These are phyloP conservation scores for Exophiala sp. DNA, from an alignment of 2,329 filamentous ascomycete genomes.

Conservation along the genomic window DNA sequence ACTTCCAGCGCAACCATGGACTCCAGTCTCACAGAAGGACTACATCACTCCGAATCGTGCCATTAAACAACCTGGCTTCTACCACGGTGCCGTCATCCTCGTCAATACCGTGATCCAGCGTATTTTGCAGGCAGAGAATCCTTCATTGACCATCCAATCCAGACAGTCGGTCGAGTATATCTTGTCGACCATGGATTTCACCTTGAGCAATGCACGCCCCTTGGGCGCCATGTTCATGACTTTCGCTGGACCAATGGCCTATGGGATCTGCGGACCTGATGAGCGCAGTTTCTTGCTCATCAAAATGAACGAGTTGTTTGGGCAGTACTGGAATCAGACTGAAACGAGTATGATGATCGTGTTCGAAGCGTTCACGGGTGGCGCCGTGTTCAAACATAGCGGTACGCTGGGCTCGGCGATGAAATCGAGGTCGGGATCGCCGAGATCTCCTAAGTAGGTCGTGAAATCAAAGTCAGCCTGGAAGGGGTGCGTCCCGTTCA, in stretches of 20 bases:
- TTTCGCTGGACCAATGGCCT: conserved; percentile 4
- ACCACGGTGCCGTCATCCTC: conserved; percentile 1
- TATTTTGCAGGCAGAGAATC: neutral
- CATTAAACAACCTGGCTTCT: conserved; percentile 4
- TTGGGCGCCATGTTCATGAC: conserved; percentile 9
- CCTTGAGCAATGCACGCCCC: neutral
- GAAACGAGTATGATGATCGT: neutral
- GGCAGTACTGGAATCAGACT: neutral
- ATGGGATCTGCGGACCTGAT: neutral
- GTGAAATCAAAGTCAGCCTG: no score
- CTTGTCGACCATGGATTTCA: conserved; percentile 3
- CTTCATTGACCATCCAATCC: conserved; percentile 1
- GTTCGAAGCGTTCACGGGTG: neutral
- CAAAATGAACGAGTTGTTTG: neutral
- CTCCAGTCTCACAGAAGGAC: neutral
- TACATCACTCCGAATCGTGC: neutral
- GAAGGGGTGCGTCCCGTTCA: no score
- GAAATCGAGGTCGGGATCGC: no score
- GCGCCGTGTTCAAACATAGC: neutral
- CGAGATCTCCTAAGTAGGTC: no score
- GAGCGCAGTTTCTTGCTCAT: neutral
- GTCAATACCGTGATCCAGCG: conserved; percentile 1
- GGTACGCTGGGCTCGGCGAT: no score
- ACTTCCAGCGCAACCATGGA: neutral
- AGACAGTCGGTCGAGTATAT: neutral